These are phyloP conservation scores for Omphalea diandra DNA, from an alignment of 441 rosid species.

Conservation along the genomic window DNA sequence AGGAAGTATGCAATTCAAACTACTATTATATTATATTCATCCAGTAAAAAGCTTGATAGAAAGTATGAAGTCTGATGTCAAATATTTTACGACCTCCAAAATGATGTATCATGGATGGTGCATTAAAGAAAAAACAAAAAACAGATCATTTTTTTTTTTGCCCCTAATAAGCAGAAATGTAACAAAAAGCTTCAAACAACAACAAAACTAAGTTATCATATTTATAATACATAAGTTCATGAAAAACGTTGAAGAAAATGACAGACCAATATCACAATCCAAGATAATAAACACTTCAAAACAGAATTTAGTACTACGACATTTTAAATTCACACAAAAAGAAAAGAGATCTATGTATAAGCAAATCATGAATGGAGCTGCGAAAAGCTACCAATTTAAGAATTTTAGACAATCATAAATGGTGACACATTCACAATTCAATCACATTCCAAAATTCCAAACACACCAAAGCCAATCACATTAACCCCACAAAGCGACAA, in stretches of 20 bases:
- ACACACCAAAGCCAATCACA: constrained; percentile 3
- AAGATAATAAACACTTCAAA: background rate
- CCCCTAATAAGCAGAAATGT: background rate
- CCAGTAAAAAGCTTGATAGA: background rate
- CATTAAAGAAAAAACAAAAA: background rate
- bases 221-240: too few relatives aligned
- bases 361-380: constrained; percentile 10
- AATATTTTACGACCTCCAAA: constrained; percentile 1
- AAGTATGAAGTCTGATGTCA: background rate
- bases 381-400: too few relatives aligned
- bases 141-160: too few relatives aligned
- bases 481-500: constrained; percentile 10
- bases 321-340: too few relatives aligned
- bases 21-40: background rate
- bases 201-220: too few relatives aligned
- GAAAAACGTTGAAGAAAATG: background rate
- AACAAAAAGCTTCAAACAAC: background rate
- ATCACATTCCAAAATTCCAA: constrained; percentile 3
- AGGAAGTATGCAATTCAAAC: background rate
- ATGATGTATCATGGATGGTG: background rate
- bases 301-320: background rate
- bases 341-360: too few relatives aligned
- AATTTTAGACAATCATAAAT: constrained; percentile 4
- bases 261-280: background rate
- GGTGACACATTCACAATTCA: background rate